These are phyloP conservation scores for Apiotrichum veenhuisii DNA, from an alignment of 1,284 basidiomycete species.

Conservation along the genomic window DNA sequence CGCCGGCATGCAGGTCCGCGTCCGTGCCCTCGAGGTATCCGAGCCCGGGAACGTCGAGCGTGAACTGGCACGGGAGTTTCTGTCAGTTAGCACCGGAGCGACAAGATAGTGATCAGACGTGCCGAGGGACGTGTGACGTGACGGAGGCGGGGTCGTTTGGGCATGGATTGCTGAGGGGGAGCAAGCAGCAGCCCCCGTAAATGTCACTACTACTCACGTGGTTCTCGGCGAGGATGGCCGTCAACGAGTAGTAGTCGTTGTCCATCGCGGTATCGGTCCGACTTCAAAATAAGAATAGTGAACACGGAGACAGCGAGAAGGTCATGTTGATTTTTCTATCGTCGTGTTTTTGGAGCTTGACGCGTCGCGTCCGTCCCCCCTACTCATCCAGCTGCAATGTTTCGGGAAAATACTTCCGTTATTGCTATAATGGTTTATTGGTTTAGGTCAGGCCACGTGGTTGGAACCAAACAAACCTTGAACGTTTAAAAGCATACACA, in stretches of 20 bases:
- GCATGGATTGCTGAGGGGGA: background rate
- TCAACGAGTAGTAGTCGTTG: constrained; percentile 80
- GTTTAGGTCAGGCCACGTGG: too few species aligned
- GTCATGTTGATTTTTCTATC: background rate
- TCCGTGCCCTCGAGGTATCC: constrained; percentile 81
- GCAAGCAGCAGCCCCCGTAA: background rate
- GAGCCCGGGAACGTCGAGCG: constrained; percentile 74
- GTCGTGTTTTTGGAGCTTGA: too few species aligned
- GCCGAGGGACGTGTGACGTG: background rate
- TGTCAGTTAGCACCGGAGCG: constrained; percentile 34
- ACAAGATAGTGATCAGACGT: background rate
- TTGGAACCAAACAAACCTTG: too few species aligned
- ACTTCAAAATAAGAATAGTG: too few species aligned
- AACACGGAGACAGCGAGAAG: too few species aligned
- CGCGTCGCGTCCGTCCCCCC: too few species aligned
- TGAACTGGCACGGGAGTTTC: constrained; percentile 89
- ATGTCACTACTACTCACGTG: constrained; percentile 57
- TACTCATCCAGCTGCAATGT: too few species aligned
- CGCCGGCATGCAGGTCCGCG: constrained; percentile 66
- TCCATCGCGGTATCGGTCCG: constrained; percentile 59
- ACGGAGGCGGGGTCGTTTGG: too few species aligned
- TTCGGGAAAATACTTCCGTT: too few species aligned
- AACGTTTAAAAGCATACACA: too few species aligned
- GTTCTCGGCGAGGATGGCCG: constrained; percentile 82
- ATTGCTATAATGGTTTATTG: too few species aligned